Evolutionary conservation across 176 grass and related monocot genomes (phyloP).

Genomic region (Ensete ventricosum): DNA sequence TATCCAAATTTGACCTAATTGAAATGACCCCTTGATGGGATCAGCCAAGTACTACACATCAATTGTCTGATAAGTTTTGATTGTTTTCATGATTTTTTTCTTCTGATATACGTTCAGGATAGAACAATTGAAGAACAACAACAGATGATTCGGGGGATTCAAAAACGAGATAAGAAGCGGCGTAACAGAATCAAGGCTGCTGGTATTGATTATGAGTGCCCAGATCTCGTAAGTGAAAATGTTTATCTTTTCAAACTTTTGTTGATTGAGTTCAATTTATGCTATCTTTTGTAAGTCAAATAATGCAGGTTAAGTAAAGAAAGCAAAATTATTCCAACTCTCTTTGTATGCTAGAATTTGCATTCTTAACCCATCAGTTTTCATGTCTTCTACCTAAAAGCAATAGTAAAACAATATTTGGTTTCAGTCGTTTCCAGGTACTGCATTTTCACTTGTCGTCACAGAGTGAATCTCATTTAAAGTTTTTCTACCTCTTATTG

Average conservation of each 20-base stretch:
- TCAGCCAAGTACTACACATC: too few species aligned
- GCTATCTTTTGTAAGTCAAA: too few species aligned
- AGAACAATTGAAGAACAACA: constrained; percentile 57
- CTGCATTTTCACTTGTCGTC: too few species aligned
- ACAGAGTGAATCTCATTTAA: neutral
- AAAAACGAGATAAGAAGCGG: constrained; percentile 64
- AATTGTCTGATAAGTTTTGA: neutral
- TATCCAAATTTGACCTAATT: too few species aligned
- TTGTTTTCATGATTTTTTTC: constrained; percentile 9
- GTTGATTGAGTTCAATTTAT: neutral
- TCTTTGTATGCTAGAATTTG: too few species aligned
- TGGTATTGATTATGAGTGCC: constrained; percentile 81
- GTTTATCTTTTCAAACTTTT: neutral
- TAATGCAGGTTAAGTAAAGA: too few species aligned
- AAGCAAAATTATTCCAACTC: too few species aligned
- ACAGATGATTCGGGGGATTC: constrained; percentile 54
- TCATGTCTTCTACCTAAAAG: neutral
- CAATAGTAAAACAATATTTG: too few species aligned
- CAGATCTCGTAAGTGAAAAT: constrained; percentile 58
- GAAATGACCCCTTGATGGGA: too few species aligned
- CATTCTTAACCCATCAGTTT: too few species aligned
- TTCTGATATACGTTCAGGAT: constrained; percentile 40
- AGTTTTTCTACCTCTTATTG: too few species aligned
- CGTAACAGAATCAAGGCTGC: constrained; percentile 74
- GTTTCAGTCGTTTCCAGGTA: too few species aligned